A percentile compares a stretch with the other conserved stretches of the same genome.
phyloP scores from a whole-genome alignment of 495 filamentous ascomycete genomes.

The Usnea hakonensis region DNA sequence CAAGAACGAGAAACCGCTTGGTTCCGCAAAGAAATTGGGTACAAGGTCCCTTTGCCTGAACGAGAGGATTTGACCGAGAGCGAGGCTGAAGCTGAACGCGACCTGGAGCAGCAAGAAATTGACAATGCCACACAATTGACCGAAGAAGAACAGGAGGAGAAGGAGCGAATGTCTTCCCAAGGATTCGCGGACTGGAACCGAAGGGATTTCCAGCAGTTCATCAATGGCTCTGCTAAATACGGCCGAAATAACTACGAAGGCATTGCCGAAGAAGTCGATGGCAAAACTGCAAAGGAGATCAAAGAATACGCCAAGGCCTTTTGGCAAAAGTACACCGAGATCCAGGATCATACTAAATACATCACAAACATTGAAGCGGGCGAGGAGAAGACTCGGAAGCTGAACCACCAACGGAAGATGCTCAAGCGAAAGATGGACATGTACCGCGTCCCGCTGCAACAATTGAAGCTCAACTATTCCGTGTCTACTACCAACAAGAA shows the following conservation, averaged over 20 bases:
- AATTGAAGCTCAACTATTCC: constrained; percentile 97
- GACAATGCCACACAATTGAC: constrained; percentile 84
- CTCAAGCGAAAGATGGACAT: constrained; percentile 88
- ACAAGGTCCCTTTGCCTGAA: constrained; percentile 80
- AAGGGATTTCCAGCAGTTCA: constrained; percentile 95
- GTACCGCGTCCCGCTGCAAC: constrained; percentile 93
- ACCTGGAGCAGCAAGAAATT: constrained; percentile 82
- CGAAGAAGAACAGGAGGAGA: constrained; percentile 81
- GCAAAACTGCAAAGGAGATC: constrained; percentile 77
- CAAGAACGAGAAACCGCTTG: constrained; percentile 95
- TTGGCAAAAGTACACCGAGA: constrained; percentile 85
- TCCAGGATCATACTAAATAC: constrained; percentile 80
- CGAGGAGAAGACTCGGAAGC: constrained; percentile 80
- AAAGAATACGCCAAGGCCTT: constrained; percentile 88
- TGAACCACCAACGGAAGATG: constrained; percentile 89
- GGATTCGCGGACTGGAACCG: constrained; percentile 94
- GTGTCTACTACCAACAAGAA: constrained; percentile 99
- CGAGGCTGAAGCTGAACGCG: constrained; percentile 79
- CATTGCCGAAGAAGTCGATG: constrained; percentile 86
- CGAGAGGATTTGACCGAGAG: constrained; percentile 75
- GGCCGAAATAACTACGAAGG: constrained; percentile 74
- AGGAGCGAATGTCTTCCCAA: constrained; percentile 66
- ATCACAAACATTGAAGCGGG: constrained; percentile 81
- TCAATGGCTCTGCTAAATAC: constrained; percentile 89
- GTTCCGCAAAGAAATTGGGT: constrained; percentile 90